Conservation (phyloP, 2,329 filamentous ascomycete species). For the Fusarium aywerte region DNA sequence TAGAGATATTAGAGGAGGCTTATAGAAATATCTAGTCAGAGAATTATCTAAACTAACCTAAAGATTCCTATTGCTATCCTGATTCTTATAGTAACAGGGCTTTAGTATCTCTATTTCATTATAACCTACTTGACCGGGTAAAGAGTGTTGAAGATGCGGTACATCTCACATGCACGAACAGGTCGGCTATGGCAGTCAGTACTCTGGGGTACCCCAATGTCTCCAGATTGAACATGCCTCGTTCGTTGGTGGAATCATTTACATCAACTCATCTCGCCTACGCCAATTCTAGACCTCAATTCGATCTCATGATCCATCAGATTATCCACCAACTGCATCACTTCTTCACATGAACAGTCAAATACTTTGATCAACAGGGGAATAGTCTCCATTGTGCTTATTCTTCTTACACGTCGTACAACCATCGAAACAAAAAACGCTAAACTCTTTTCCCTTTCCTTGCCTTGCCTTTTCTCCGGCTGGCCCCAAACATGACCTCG, state of each 20-base stretch:
- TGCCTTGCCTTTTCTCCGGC: background rate
- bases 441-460: background rate
- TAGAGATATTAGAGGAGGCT: no score
- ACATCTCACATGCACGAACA: slow-evolving; percentile 5
- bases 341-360: slow-evolving; percentile 9
- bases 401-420: slow-evolving; percentile 22
- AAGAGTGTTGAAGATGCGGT: background rate
- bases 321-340: slow-evolving; percentile 22
- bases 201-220: slow-evolving; percentile 20
- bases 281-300: slow-evolving; percentile 2
- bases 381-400: slow-evolving; percentile 13
- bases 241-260: slow-evolving; percentile 30
- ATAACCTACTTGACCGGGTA: no score
- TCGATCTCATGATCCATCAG: slow-evolving; percentile 14
- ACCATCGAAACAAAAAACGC: slow-evolving; percentile 12
- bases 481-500: background rate
- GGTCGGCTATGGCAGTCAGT: background rate
- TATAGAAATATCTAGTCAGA: no score
- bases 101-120: no score
- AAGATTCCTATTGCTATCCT: no score
- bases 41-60: no score
- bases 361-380: slow-evolving; percentile 8
- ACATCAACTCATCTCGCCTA: background rate
- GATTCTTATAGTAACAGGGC: no score
- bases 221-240: slow-evolving; percentile 2